Conservation (phyloP, 495 filamentous ascomycete species). For the Patellaria atrata region DNA sequence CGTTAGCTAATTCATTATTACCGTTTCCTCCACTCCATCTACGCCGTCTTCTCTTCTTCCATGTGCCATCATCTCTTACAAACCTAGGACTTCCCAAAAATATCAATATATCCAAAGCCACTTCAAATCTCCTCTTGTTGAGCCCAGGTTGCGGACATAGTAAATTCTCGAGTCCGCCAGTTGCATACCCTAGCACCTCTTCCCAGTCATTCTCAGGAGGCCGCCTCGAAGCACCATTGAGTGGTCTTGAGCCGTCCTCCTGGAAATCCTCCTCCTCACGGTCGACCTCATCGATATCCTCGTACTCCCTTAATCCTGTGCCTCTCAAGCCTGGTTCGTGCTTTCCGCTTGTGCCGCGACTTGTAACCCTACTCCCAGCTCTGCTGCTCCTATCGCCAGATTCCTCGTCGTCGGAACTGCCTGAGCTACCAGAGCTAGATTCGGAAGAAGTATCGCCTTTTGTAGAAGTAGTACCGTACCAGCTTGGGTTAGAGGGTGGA, state of each 20-base stretch:
- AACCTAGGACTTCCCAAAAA: constrained; percentile 84
- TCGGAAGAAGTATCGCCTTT: constrained; percentile 22
- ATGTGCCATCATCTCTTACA: constrained; percentile 68
- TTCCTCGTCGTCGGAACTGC: constrained; percentile 38
- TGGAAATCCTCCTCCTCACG: constrained; percentile 6
- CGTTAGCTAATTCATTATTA: constrained; percentile 2
- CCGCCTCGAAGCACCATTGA: not conserved
- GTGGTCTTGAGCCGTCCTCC: constrained; percentile 1
- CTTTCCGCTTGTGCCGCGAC: constrained; percentile 22
- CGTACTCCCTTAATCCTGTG: constrained; percentile 10
- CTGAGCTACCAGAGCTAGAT: constrained; percentile 27
- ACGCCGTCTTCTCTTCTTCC: constrained; percentile 58
- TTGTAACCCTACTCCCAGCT: constrained; percentile 18
- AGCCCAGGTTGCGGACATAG: constrained; percentile 66
- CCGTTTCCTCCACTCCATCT: constrained; percentile 17
- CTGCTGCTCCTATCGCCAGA: constrained; percentile 23
- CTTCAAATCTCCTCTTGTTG: constrained; percentile 76
- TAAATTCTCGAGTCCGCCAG: constrained; percentile 67
- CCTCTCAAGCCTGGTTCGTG: constrained; percentile 5
- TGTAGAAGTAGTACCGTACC: constrained; percentile 25
- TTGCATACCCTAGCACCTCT: constrained; percentile 58
- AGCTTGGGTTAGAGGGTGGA: constrained; percentile 13
- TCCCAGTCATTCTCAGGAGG: constrained; percentile 44
- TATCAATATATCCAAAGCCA: constrained; percentile 68
- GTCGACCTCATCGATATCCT: constrained; percentile 15